A percentile compares a stretch with the other conserved stretches of the same genome.
Evolutionary conservation across 768 basidiomycete genomes (phyloP).

Genomic region (Cyathus striatus): DNA sequence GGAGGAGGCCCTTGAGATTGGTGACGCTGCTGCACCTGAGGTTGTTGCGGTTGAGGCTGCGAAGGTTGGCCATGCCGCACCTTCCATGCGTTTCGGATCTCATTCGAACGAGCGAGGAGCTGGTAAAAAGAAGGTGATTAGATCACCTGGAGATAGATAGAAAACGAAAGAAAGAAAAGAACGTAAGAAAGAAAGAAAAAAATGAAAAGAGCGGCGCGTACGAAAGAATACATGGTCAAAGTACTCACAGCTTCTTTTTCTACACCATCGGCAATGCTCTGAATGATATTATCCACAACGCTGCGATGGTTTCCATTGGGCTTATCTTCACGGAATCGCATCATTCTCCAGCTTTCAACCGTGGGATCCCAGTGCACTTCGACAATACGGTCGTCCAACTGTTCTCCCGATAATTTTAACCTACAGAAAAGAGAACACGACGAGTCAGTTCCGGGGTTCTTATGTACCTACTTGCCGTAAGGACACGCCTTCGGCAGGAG

Average conservation of each 20-base stretch:
- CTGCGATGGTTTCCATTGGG: constrained; percentile 83
- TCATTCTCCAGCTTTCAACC: constrained; percentile 74
- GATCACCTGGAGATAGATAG: too few species aligned
- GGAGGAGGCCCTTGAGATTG: too few species aligned
- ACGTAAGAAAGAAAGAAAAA: constrained; percentile 2
- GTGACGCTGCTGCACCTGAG: too few species aligned
- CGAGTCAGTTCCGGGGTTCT: constrained; percentile 5
- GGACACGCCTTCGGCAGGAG: constrained; percentile 6
- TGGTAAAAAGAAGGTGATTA: constrained; percentile 26
- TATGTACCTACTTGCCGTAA: constrained; percentile 2
- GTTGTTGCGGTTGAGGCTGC: constrained; percentile 16
- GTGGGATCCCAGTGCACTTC: constrained; percentile 87
- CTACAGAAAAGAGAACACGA: constrained; percentile 31
- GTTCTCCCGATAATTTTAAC: constrained; percentile 79
- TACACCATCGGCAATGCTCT: constrained; percentile 91
- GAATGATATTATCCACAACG: constrained; percentile 84
- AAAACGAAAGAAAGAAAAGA: too few species aligned
- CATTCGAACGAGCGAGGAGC: constrained; percentile 61
- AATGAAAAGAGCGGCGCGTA: not conserved
- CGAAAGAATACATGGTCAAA: not conserved
- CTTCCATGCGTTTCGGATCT: constrained; percentile 76
- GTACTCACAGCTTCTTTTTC: constrained; percentile 75
- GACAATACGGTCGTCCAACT: constrained; percentile 89
- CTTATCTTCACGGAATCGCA: constrained; percentile 95
- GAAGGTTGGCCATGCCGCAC: constrained; percentile 42